phyloP scores from a whole-genome alignment of 2,329 filamentous ascomycete genomes.

The Trichoderma lentiforme region DNA sequence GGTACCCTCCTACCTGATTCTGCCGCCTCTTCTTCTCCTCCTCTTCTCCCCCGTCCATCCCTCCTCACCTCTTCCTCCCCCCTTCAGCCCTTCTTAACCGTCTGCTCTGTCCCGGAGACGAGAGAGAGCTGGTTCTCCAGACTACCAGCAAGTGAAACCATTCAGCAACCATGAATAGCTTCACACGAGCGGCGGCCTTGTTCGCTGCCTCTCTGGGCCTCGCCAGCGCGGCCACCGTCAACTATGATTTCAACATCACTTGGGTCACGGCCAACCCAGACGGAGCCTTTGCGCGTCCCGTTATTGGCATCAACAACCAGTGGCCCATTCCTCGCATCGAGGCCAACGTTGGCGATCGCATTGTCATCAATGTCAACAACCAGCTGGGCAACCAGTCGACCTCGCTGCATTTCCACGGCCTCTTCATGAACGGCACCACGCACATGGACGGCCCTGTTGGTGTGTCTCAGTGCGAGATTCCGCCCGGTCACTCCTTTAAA shows the following conservation, averaged over 20 bases:
- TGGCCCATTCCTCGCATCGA: conserved; percentile 70
- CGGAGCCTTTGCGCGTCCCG: conserved; percentile 58
- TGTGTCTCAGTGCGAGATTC: conserved; percentile 66
- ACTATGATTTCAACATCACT: conserved; percentile 64
- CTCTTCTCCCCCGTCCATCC: not conserved
- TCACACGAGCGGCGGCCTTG: conserved; percentile 19
- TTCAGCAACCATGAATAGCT: conserved; percentile 20
- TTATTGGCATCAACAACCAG: conserved; percentile 72
- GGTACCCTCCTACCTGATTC: not conserved
- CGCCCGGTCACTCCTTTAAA: conserved; percentile 60
- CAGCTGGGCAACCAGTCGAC: conserved; percentile 60
- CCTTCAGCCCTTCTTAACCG: not conserved
- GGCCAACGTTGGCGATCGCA: conserved; percentile 58
- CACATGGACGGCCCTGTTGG: conserved; percentile 68
- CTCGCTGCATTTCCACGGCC: conserved; percentile 67
- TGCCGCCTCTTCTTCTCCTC: not conserved
- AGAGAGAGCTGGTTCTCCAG: not conserved
- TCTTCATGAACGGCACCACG: conserved; percentile 64
- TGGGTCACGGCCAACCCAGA: conserved; percentile 74
- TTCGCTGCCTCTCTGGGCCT: conserved; percentile 21
- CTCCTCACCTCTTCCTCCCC: not conserved
- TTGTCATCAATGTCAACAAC: conserved; percentile 59
- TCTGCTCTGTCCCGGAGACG: not conserved
- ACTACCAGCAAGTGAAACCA: not conserved
- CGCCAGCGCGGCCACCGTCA: conserved; percentile 41